Conservation (phyloP, 2,329 filamentous ascomycete species). For the Apiospora hydei region DNA sequence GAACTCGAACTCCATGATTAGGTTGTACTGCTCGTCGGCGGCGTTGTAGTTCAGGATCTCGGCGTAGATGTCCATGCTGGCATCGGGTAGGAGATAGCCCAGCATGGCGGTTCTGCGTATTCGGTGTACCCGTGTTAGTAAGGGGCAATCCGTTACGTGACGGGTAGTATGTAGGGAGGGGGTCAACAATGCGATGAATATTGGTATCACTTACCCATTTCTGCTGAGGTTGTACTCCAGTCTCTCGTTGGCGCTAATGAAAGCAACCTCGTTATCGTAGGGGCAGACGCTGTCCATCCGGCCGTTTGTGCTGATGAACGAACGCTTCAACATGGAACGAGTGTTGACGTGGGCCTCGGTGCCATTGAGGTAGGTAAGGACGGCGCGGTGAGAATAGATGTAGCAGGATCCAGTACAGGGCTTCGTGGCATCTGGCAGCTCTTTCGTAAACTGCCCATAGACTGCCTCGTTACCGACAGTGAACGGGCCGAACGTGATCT, state of each 20-base stretch:
- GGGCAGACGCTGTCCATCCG: not conserved
- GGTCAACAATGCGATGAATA: too few species aligned
- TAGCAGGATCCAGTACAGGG: not conserved
- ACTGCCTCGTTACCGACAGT: not conserved
- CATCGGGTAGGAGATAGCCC: constrained; percentile 1
- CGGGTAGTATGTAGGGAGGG: not conserved
- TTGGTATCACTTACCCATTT: not conserved
- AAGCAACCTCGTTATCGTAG: not conserved
- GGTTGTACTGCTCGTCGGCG: not conserved
- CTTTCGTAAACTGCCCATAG: not conserved
- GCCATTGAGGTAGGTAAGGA: not conserved
- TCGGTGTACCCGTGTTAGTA: not conserved
- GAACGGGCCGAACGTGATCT: not conserved
- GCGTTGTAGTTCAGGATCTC: constrained; percentile 1
- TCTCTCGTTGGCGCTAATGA: not conserved
- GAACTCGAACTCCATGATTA: not conserved
- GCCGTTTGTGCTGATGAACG: not conserved
- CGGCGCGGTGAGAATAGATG: not conserved
- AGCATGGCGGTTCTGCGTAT: not conserved
- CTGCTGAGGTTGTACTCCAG: not conserved
- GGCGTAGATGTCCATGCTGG: not conserved
- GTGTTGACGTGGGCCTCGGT: not conserved
- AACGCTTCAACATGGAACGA: not conserved
- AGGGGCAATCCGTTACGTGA: too few species aligned
- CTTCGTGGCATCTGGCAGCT: not conserved